A percentile compares a stretch with the other conserved stretches of the same genome.
Evolutionary conservation across 1,139 yeast species (phyloP).

Genomic region (Geotrichum restrictum): DNA sequence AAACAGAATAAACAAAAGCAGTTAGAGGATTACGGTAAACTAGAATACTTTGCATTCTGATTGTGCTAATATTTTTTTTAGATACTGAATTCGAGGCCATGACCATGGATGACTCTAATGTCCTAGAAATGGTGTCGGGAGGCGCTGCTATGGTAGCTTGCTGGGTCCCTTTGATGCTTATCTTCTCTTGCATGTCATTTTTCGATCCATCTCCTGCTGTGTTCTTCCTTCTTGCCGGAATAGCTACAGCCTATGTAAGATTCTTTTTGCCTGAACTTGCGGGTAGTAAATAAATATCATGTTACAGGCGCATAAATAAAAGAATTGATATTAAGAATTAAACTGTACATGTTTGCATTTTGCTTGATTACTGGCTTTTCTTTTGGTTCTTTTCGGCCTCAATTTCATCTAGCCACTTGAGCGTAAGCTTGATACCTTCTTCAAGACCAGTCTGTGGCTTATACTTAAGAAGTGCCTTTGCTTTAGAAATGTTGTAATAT

Average conservation of each 20-base stretch:
- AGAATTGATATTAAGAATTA: not conserved
- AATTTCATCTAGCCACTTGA: slow-evolving; percentile 82
- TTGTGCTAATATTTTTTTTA: no score
- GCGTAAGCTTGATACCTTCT: slow-evolving; percentile 73
- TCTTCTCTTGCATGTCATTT: slow-evolving; percentile 20
- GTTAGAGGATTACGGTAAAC: not conserved
- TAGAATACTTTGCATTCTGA: not conserved
- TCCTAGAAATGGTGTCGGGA: slow-evolving; percentile 14
- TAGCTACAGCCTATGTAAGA: slow-evolving; percentile 20
- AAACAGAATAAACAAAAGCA: slow-evolving; percentile 1
- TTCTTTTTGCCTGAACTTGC: slow-evolving; percentile 21
- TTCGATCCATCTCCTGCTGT: slow-evolving; percentile 20
- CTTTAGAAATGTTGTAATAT: slow-evolving; percentile 87
- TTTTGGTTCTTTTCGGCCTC: slow-evolving; percentile 28
- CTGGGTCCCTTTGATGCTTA: slow-evolving; percentile 21
- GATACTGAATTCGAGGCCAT: not conserved
- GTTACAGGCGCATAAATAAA: not conserved
- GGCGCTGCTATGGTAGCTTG: slow-evolving; percentile 18
- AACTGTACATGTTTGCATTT: not conserved
- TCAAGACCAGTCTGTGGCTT: slow-evolving; percentile 76
- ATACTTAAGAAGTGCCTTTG: slow-evolving; percentile 73
- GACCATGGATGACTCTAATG: not conserved
- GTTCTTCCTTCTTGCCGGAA: slow-evolving; percentile 21
- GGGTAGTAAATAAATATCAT: slow-evolving; percentile 6
- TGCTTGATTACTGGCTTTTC: slow-evolving; percentile 7